Conservation (phyloP, 768 basidiomycete species). For the Cyclocybe cylindracea region DNA sequence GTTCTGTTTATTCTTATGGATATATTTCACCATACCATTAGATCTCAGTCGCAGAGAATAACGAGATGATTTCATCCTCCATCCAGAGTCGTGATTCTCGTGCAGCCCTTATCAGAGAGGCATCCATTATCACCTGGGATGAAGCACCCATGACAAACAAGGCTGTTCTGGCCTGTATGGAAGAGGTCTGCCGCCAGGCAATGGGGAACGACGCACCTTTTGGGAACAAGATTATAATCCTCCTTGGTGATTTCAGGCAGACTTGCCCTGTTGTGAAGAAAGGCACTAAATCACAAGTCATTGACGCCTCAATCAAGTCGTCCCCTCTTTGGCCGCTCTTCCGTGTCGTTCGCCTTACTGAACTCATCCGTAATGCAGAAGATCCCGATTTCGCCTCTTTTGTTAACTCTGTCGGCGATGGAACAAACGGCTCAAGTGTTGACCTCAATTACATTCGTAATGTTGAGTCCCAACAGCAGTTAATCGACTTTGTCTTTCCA, state of each 20-base stretch:
- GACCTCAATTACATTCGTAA: slow-evolving; percentile 10
- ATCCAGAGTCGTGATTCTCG: slow-evolving; percentile 25
- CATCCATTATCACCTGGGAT: slow-evolving; percentile 38
- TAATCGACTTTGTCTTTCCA: slow-evolving; percentile 22
- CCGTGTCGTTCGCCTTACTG: slow-evolving; percentile 21
- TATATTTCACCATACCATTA: slow-evolving; percentile 8
- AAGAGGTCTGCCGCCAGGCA: slow-evolving; percentile 29
- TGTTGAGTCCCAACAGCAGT: not conserved
- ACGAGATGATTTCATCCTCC: slow-evolving; percentile 28
- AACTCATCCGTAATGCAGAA: slow-evolving; percentile 36
- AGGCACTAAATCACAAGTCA: slow-evolving; percentile 25
- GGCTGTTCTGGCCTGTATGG: slow-evolving; percentile 32
- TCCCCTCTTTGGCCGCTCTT: slow-evolving; percentile 35
- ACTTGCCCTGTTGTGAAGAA: slow-evolving; percentile 36
- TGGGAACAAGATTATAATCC: slow-evolving; percentile 36
- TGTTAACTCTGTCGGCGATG: slow-evolving; percentile 40
- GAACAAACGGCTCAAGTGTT: slow-evolving; percentile 23
- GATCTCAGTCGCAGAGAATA: slow-evolving; percentile 35
- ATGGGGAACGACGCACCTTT: slow-evolving; percentile 30
- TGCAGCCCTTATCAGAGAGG: slow-evolving; percentile 32
- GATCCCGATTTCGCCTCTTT: slow-evolving; percentile 35
- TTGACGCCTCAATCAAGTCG: slow-evolving; percentile 36
- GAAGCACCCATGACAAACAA: slow-evolving; percentile 43
- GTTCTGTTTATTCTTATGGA: not conserved
- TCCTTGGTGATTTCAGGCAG: slow-evolving; percentile 42